Percentiles rank a stretch among this genome's conserved stretches.
phyloP scores from a whole-genome alignment of 2,329 filamentous ascomycete genomes.

The Stachybotrys chartarum region DNA sequence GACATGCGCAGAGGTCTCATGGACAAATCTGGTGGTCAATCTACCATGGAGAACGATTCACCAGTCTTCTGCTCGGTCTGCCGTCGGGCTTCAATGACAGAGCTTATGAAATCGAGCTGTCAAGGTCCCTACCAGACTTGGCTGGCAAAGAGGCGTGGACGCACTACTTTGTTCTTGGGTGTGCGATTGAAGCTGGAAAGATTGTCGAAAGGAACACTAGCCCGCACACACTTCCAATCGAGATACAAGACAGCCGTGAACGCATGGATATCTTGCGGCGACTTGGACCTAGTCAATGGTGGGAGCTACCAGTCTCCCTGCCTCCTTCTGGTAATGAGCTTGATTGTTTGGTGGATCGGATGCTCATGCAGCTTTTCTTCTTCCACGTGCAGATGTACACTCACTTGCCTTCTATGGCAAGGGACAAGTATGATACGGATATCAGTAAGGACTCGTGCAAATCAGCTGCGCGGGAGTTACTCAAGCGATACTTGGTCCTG shows the following conservation, averaged over 20 bases:
- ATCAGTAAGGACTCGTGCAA: background rate
- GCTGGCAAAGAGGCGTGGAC: constrained; percentile 5
- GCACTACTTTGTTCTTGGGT: constrained; percentile 7
- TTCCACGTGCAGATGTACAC: constrained; percentile 35
- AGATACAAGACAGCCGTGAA: constrained; percentile 8
- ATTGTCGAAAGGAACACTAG: constrained; percentile 31
- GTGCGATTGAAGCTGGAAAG: constrained; percentile 29
- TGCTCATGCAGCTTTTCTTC: constrained; percentile 32
- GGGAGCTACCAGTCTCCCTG: background rate
- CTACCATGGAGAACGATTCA: constrained; percentile 28
- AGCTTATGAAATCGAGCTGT: background rate
- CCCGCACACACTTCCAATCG: background rate
- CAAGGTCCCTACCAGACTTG: background rate
- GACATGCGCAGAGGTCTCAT: constrained; percentile 22
- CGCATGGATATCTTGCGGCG: constrained; percentile 26
- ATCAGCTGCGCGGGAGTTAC: constrained; percentile 1
- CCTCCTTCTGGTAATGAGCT: constrained; percentile 12
- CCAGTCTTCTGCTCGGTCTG: constrained; percentile 34
- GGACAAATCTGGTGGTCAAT: constrained; percentile 12
- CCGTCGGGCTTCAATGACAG: constrained; percentile 30
- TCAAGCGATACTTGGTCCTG: constrained; percentile 1
- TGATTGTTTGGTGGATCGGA: constrained; percentile 22
- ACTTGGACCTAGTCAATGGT: background rate
- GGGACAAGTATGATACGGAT: too few species aligned
- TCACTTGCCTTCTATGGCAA: constrained; percentile 34